A percentile compares a stretch with the other conserved stretches of the same genome.
phyloP scores from a whole-genome alignment of 2,329 filamentous ascomycete genomes.

The Colletotrichum echinochloae region DNA sequence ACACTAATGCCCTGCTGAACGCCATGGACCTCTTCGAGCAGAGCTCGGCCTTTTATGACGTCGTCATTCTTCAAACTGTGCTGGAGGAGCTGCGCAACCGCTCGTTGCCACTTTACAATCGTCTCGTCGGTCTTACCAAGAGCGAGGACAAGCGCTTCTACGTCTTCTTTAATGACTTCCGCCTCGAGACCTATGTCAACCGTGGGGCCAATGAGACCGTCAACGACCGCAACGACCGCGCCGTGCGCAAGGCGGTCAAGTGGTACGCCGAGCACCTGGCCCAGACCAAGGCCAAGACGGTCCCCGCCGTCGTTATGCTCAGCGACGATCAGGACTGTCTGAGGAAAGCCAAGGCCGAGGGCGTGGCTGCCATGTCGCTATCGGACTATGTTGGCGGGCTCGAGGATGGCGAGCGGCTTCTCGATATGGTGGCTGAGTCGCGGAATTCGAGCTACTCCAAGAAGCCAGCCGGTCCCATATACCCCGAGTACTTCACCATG shows the following conservation, averaged over 20 bases:
- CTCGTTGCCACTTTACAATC: constrained; percentile 94
- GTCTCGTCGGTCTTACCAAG: constrained; percentile 88
- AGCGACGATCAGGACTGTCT: constrained; percentile 93
- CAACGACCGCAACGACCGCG: constrained; percentile 96
- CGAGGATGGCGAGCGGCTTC: constrained; percentile 83
- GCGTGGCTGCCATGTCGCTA: constrained; percentile 76
- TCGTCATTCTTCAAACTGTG: constrained; percentile 96
- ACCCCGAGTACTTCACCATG: constrained; percentile 88
- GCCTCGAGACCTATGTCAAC: constrained; percentile 87
- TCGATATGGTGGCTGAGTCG: constrained; percentile 92
- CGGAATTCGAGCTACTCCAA: constrained; percentile 75
- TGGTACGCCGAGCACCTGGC: constrained; percentile 92
- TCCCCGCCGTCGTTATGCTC: constrained; percentile 89
- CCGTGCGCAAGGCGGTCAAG: constrained; percentile 84
- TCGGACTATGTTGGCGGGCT: constrained; percentile 85
- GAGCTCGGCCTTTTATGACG: constrained; percentile 91
- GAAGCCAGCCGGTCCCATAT: constrained; percentile 77
- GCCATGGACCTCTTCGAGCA: constrained; percentile 98
- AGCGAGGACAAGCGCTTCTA: constrained; percentile 98
- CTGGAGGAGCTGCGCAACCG: constrained; percentile 95
- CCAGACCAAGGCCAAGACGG: constrained; percentile 68
- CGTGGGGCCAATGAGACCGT: constrained; percentile 84
- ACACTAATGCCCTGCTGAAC: constrained; percentile 94
- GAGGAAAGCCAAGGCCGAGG: constrained; percentile 81
- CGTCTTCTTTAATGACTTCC: constrained; percentile 99